phyloP scores from a whole-genome alignment of 345 rosid genomes.

The Eucalyptus regnans region DNA sequence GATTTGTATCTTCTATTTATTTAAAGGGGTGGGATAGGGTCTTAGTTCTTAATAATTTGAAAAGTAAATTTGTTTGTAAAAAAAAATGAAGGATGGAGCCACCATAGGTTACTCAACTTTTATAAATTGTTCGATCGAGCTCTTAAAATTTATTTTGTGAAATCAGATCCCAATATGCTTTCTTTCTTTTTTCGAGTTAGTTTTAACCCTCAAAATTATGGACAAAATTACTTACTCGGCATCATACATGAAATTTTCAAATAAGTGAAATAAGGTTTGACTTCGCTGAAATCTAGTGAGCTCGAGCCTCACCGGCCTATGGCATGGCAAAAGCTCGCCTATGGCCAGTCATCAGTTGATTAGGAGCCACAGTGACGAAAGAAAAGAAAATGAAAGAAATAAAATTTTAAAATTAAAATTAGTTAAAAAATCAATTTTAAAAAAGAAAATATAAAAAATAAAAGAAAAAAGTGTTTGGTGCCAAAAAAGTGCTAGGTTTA shows the following conservation, averaged over 20 bases:
- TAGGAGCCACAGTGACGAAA: too few species aligned
- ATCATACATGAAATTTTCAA: accelerated
- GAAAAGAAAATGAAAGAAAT: too few species aligned
- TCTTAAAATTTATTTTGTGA: neutral
- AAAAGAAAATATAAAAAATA: too few species aligned
- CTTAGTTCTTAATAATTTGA: neutral
- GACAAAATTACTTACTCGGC: accelerated
- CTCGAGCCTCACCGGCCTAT: too few species aligned
- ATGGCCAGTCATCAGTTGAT: too few species aligned
- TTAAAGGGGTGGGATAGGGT: neutral
- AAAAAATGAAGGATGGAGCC: accelerated
- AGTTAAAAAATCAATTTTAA: too few species aligned
- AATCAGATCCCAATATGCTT: accelerated
- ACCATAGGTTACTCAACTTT: neutral
- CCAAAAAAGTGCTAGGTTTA: too few species aligned
- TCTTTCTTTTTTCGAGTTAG: accelerated
- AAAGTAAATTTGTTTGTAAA: accelerated
- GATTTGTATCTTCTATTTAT: neutral
- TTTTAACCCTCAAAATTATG: accelerated
- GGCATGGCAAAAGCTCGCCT: too few species aligned
- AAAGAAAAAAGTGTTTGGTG: accelerated
- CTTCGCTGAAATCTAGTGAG: accelerated
- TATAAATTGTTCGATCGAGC: accelerated
- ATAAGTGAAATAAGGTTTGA: accelerated
- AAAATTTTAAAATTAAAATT: too few species aligned